phyloP scores from a whole-genome alignment of 176 grass and related monocot species.

The Oropetium thomaeum region DNA sequence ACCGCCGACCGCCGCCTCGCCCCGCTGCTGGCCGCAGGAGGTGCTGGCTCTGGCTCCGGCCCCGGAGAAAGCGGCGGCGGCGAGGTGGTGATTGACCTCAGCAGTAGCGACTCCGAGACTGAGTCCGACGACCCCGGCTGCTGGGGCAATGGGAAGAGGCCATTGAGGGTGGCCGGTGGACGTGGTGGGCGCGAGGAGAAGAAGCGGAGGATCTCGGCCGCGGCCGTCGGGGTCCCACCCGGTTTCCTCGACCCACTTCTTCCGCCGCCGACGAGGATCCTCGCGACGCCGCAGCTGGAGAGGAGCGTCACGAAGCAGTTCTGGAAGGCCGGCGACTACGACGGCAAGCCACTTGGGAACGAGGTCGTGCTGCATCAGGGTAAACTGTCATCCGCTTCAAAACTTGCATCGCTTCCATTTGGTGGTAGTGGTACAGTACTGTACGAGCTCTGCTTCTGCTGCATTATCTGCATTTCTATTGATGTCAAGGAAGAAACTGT shows the following conservation, averaged over 20 bases:
- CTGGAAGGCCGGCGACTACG: conserved; percentile 92
- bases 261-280: neutral
- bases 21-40: neutral
- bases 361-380: conserved; percentile 35
- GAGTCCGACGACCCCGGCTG: conserved; percentile 38
- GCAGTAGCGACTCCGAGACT: conserved; percentile 50
- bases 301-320: conserved; percentile 62
- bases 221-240: conserved; percentile 34
- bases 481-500: neutral
- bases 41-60: neutral
- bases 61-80: no score
- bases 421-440: neutral
- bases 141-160: conserved; percentile 6
- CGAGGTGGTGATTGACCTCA: conserved; percentile 55
- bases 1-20: neutral
- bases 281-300: neutral
- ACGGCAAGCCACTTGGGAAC: conserved; percentile 28
- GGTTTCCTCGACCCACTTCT: conserved; percentile 68
- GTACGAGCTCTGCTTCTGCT: neutral
- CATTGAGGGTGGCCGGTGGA: neutral
- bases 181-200: conserved; percentile 19
- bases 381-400: neutral
- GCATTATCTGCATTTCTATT: neutral
- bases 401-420: neutral
- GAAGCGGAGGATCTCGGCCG: conserved; percentile 32